Conservation (phyloP, 441 rosid genomes). For the Arabidopsis lyrata region DNA sequence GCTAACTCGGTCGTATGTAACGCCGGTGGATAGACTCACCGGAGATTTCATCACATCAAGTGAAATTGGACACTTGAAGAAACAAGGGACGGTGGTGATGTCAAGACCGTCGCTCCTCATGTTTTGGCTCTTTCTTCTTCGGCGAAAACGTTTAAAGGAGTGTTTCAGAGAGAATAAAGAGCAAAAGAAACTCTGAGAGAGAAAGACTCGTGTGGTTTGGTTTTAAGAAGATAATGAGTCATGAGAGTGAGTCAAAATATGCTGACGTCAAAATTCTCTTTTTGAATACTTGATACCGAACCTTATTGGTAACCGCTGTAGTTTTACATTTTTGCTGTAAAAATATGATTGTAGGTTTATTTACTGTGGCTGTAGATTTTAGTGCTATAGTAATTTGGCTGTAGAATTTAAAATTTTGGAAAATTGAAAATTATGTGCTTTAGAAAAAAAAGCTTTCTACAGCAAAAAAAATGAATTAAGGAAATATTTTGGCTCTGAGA, state of each 20-base stretch:
- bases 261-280: not conserved
- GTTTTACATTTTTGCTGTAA: no score
- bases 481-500: no score
- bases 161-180: not conserved
- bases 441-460: no score
- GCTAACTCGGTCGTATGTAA: slow-evolving; percentile 14
- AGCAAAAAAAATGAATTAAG: no score
- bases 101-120: slow-evolving; percentile 6
- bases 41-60: slow-evolving; percentile 16
- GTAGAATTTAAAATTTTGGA: no score
- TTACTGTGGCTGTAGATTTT: no score
- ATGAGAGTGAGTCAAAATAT: not conserved
- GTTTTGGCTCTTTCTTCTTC: not conserved
- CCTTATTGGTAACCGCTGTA: no score
- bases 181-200: not conserved
- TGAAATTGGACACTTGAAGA: slow-evolving; percentile 12
- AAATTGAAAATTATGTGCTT: no score
- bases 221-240: not conserved
- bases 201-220: not conserved
- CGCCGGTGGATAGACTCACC: slow-evolving; percentile 10
- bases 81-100: slow-evolving; percentile 22
- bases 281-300: not conserved
- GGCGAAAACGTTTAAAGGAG: not conserved
- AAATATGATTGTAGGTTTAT: no score
- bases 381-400: no score